A percentile compares a stretch with the other conserved stretches of the same genome.
These are phyloP conservation scores for Isabelozyma rhagii DNA, from an alignment of 805 yeast genomes.

Conservation along the genomic window DNA sequence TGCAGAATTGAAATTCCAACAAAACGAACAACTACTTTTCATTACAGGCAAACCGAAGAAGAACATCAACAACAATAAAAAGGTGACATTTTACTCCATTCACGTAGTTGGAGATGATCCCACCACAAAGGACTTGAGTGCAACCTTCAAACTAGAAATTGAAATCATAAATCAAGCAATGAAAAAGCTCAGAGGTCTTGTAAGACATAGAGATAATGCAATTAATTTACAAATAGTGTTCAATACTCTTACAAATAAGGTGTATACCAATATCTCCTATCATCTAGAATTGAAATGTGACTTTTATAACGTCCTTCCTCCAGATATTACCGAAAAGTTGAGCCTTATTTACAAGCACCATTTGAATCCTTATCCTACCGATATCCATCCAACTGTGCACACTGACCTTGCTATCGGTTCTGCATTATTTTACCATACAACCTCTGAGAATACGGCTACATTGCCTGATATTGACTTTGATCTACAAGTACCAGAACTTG, in stretches of 20 bases:
- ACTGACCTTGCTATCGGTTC: not conserved
- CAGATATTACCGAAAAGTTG: conserved; percentile 13
- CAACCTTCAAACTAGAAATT: not conserved
- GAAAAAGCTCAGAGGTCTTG: not conserved
- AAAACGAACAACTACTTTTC: not conserved
- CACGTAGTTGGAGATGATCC: not conserved
- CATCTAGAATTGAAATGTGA: conserved; percentile 12
- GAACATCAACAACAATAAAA: not conserved
- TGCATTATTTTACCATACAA: conserved; percentile 44
- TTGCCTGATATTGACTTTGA: conserved; percentile 13
- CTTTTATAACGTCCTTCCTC: conserved; percentile 14
- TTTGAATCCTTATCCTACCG: not conserved
- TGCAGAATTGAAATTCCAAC: not conserved
- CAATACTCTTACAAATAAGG: conserved; percentile 5
- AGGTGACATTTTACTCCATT: not conserved
- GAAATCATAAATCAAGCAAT: not conserved
- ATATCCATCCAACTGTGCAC: no score
- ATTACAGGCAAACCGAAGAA: not conserved
- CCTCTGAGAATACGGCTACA: conserved; percentile 42
- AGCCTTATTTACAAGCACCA: not conserved
- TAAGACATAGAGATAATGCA: not conserved
- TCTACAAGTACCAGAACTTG: conserved; percentile 41
- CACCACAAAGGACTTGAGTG: not conserved
- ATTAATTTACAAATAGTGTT: conserved; percentile 9
- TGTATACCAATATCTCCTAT: conserved; percentile 10